phyloP scores from a whole-genome alignment of 1,284 basidiomycete species.

The Tilletiopsis washingtonensis region DNA sequence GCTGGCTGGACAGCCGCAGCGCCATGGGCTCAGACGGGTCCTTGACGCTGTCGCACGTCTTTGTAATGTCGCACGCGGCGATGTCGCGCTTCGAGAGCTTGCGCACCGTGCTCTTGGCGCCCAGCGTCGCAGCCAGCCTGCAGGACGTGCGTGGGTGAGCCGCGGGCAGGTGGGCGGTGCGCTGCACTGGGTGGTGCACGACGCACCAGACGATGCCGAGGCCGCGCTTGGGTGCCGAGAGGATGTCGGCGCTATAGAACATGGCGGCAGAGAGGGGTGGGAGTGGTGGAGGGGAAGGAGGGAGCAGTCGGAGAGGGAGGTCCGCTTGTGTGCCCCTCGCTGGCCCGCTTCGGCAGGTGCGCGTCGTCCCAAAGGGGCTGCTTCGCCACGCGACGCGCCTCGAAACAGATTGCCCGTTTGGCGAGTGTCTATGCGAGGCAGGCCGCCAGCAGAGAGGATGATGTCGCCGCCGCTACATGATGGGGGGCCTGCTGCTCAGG shows the following conservation, averaged over 20 bases:
- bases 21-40: slow-evolving; percentile 27
- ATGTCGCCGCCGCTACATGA: too few species aligned
- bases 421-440: too few species aligned
- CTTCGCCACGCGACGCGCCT: too few species aligned
- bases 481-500: too few species aligned
- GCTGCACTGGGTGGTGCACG: neutral
- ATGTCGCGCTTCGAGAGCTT: slow-evolving; percentile 25
- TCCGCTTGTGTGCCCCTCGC: too few species aligned
- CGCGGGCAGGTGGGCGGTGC: neutral
- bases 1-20: slow-evolving; percentile 25
- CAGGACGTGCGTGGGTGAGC: neutral
- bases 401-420: too few species aligned
- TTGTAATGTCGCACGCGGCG: slow-evolving; percentile 13
- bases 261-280: too few species aligned
- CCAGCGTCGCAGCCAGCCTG: slow-evolving; percentile 33
- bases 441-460: too few species aligned
- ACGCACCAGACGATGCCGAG: slow-evolving; percentile 35
- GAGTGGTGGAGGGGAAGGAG: too few species aligned
- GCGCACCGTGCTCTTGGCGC: slow-evolving; percentile 14
- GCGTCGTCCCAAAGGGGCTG: too few species aligned
- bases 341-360: too few species aligned
- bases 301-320: too few species aligned
- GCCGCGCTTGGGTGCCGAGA: slow-evolving; percentile 19
- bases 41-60: slow-evolving; percentile 14
- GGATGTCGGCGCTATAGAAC: slow-evolving; percentile 35